phyloP scores from a whole-genome alignment of 148 eudicot species.

The Mesembryanthemum crystallinum region DNA sequence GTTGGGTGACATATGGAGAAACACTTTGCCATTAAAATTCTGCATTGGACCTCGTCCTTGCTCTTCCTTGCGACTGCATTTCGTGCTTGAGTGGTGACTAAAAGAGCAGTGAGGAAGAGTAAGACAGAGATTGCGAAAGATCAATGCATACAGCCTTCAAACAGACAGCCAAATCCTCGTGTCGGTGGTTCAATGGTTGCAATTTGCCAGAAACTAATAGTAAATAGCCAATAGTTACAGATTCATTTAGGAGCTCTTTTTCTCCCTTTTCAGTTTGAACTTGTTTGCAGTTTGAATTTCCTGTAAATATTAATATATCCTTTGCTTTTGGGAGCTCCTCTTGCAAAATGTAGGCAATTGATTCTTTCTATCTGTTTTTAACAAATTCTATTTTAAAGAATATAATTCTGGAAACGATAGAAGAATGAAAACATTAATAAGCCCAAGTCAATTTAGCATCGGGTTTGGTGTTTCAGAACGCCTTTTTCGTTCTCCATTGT shows the following conservation, averaged over 20 bases:
- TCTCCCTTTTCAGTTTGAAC: not conserved
- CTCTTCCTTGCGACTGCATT: not conserved
- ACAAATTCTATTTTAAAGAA: not conserved
- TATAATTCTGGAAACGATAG: constrained; percentile 16
- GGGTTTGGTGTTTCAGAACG: not conserved
- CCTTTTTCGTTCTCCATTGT: not conserved
- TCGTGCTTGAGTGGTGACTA: not conserved
- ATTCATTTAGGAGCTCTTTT: constrained; percentile 26
- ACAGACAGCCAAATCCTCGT: not conserved
- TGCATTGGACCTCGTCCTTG: not conserved
- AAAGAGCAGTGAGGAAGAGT: not conserved
- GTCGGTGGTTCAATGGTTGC: not conserved
- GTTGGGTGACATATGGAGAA: constrained; percentile 79
- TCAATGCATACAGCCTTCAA: not conserved
- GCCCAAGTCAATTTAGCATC: not conserved
- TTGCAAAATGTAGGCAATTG: constrained; percentile 30
- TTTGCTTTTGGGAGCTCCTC: constrained; percentile 29
- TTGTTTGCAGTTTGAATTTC: not conserved
- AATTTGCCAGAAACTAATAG: constrained; percentile 13
- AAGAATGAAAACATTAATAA: constrained; percentile 15
- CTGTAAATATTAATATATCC: constrained; percentile 34
- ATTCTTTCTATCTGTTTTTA: constrained; percentile 22
- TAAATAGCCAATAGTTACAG: constrained; percentile 29
- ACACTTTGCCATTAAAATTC: constrained; percentile 47
- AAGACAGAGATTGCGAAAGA: not conserved